Percentiles rank a stretch among this genome's conserved stretches.
Conservation (phyloP, 768 basidiomycete genomes). For the Porpolomopsis calyptriformis region DNA sequence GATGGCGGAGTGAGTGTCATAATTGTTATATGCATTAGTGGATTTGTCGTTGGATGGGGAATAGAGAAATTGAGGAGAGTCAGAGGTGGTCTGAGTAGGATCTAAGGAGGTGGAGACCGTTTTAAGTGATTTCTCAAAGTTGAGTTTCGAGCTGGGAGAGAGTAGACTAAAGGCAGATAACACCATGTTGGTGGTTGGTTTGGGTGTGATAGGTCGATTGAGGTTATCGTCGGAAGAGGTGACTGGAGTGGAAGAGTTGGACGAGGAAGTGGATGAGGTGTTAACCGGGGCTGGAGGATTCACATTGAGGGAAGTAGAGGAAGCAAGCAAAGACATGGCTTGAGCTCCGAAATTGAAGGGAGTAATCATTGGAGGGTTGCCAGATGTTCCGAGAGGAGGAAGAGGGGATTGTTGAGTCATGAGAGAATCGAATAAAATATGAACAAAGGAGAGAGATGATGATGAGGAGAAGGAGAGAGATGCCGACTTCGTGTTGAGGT, state of each 20-base stretch:
- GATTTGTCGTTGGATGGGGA: neutral
- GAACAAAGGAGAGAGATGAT: too few species aligned
- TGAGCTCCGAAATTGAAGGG: too few species aligned
- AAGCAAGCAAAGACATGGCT: too few species aligned
- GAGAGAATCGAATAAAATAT: too few species aligned
- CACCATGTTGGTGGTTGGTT: neutral
- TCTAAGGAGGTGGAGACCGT: neutral
- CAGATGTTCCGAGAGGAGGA: too few species aligned
- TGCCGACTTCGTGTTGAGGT: neutral
- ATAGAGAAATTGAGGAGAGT: neutral
- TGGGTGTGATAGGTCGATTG: neutral
- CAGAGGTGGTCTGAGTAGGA: neutral
- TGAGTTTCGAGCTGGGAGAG: neutral
- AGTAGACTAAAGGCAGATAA: neutral
- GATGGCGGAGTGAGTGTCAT: constrained; percentile 7
- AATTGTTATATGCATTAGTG: neutral
- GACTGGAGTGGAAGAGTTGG: neutral
- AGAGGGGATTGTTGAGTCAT: too few species aligned
- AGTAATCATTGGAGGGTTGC: too few species aligned
- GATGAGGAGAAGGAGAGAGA: neutral
- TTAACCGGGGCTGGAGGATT: too few species aligned
- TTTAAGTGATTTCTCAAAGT: neutral
- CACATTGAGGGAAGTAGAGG: too few species aligned
- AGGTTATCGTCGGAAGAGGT: neutral
- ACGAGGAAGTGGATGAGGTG: neutral